A percentile compares a stretch with the other conserved stretches of the same genome.
Conservation (phyloP, 371 early-diverging fungal species). For the Mucor mucedo region DNA sequence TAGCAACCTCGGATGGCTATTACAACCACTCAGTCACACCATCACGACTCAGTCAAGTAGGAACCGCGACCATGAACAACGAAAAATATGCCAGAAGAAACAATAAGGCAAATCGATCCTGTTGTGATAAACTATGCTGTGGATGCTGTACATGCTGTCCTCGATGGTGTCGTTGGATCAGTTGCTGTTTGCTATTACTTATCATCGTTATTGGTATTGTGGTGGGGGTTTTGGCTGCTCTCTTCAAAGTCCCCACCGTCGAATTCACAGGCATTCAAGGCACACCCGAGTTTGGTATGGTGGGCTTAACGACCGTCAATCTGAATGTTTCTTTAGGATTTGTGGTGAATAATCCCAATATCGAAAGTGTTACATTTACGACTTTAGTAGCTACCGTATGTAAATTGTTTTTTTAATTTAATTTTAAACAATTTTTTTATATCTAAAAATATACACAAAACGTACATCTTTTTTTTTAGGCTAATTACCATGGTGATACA, state of each 20-base stretch:
- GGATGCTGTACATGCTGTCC: slow-evolving; percentile 56
- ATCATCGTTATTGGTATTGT: slow-evolving; percentile 45
- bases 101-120: slow-evolving; percentile 17
- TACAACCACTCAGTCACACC: slow-evolving; percentile 7
- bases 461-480: slow-evolving; percentile 35
- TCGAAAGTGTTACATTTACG: slow-evolving; percentile 60
- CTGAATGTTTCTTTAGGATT: slow-evolving; percentile 45
- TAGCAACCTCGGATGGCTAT: slow-evolving; percentile 12
- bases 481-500: slow-evolving; percentile 51
- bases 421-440: neutral
- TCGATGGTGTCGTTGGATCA: slow-evolving; percentile 45
- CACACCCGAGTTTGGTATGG: slow-evolving; percentile 30
- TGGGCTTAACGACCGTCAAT: slow-evolving; percentile 24
- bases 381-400: slow-evolving; percentile 59
- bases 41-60: slow-evolving; percentile 1
- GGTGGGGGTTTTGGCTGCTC: slow-evolving; percentile 44
- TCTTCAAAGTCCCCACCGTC: slow-evolving; percentile 47
- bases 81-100: slow-evolving; percentile 12
- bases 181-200: slow-evolving; percentile 39
- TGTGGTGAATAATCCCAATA: slow-evolving; percentile 60
- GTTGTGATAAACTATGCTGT: slow-evolving; percentile 51
- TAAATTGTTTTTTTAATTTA: neutral
- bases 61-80: neutral
- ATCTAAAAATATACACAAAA: neutral
- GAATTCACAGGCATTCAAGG: slow-evolving; percentile 42